phyloP scores from a whole-genome alignment of 2,329 filamentous ascomycete genomes.

The Purpureocillium lavendulum region DNA sequence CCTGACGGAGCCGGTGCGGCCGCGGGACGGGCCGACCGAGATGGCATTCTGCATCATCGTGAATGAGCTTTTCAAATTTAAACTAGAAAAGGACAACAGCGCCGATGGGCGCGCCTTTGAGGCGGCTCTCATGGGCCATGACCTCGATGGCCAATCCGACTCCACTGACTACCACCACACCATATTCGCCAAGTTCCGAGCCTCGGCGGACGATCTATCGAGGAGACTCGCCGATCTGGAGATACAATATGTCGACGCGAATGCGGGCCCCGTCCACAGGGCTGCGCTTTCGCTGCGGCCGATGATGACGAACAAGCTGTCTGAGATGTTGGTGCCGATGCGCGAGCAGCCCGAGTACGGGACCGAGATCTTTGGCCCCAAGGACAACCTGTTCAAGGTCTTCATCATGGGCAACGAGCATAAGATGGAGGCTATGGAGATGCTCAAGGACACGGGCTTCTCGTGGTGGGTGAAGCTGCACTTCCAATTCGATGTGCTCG shows the following conservation, averaged over 20 bases:
- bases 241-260: slow-evolving; percentile 40
- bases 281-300: slow-evolving; percentile 38
- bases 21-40: slow-evolving; percentile 49
- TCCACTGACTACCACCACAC: slow-evolving; percentile 6
- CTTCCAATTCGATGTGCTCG: slow-evolving; percentile 48
- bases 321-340: slow-evolving; percentile 37
- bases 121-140: slow-evolving; percentile 37
- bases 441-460: slow-evolving; percentile 37
- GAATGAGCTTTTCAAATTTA: slow-evolving; percentile 40
- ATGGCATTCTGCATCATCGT: slow-evolving; percentile 49
- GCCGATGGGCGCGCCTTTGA: slow-evolving; percentile 39
- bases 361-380: slow-evolving; percentile 37
- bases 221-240: slow-evolving; percentile 34
- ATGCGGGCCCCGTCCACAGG: slow-evolving; percentile 43
- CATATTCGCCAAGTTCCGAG: slow-evolving; percentile 31
- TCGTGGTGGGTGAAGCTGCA: slow-evolving; percentile 46
- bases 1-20: slow-evolving; percentile 40
- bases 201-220: slow-evolving; percentile 33
- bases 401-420: slow-evolving; percentile 40
- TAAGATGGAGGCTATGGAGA: slow-evolving; percentile 33
- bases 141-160: slow-evolving; percentile 20
- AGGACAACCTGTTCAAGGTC: slow-evolving; percentile 49
- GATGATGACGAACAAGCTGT: slow-evolving; percentile 41
- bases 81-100: slow-evolving; percentile 33
- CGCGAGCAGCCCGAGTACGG: slow-evolving; percentile 39